Conservation (phyloP, 2,329 filamentous ascomycete genomes). For the Aspergillus ochraceus region DNA sequence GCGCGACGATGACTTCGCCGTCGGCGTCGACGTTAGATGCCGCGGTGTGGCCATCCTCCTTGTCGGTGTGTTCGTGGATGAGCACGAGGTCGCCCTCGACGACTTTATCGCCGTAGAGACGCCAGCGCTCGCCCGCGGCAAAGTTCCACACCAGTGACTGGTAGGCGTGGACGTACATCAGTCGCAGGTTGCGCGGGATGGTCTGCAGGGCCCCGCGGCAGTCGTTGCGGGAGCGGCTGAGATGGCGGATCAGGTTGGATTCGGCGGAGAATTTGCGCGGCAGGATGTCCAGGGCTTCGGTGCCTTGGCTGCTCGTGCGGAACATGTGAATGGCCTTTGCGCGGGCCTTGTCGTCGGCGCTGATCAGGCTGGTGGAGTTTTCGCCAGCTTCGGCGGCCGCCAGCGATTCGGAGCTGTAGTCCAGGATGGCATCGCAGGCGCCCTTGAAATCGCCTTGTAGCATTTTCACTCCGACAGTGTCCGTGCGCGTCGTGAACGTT, state of each 20-base stretch:
- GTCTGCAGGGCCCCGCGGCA: conserved; percentile 76
- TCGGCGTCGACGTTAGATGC: conserved; percentile 54
- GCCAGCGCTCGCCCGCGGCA: conserved; percentile 78
- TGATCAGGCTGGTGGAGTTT: conserved; percentile 51
- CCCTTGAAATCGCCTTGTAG: conserved; percentile 77
- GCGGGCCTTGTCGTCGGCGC: conserved; percentile 74
- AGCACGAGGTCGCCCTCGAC: conserved; percentile 85
- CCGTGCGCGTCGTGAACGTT: conserved; percentile 80
- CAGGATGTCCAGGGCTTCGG: conserved; percentile 65
- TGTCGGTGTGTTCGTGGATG: conserved; percentile 57
- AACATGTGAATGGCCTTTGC: conserved; percentile 78
- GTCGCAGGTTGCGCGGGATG: conserved; percentile 77
- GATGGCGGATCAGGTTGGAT: conserved; percentile 72
- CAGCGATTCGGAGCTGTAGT: conserved; percentile 67
- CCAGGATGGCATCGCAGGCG: conserved; percentile 74
- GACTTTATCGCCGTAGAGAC: conserved; percentile 69
- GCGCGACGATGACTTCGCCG: conserved; percentile 66
- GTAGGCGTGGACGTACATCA: conserved; percentile 97
- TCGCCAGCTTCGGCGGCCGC: conserved; percentile 53
- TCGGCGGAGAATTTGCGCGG: conserved; percentile 84
- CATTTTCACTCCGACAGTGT: conserved; percentile 80
- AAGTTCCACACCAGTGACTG: conserved; percentile 95
- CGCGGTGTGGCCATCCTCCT: conserved; percentile 35
- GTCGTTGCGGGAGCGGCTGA: conserved; percentile 62
- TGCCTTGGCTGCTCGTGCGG: conserved; percentile 59